Evolutionary conservation across 139 green algal genomes (phyloP).

Genomic region (Micromonas commoda): DNA sequence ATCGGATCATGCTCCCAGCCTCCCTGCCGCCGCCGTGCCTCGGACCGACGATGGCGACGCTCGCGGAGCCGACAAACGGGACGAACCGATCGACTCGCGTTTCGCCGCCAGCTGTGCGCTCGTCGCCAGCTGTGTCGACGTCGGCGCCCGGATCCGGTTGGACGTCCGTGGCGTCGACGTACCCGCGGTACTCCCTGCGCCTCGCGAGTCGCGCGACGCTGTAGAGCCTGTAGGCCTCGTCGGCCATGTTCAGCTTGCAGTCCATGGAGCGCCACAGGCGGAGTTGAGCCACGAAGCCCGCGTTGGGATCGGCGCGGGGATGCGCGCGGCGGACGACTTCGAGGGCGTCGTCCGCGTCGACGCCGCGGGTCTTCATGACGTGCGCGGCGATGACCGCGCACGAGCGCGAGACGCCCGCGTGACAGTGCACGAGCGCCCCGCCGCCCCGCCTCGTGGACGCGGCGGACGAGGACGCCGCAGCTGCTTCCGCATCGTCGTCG

Average conservation of each 20-base stretch:
- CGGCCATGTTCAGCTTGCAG: neutral
- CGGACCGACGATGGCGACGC: neutral
- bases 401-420: slow-evolving; percentile 24
- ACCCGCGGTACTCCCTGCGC: neutral
- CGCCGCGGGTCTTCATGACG: neutral
- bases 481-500: no score
- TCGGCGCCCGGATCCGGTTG: neutral
- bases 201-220: slow-evolving; percentile 1
- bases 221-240: slow-evolving; percentile 22
- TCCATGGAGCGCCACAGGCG: slow-evolving; percentile 16
- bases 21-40: neutral
- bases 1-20: neutral
- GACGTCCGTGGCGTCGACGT: slow-evolving; percentile 11
- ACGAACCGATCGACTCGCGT: no score
- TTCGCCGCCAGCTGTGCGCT: no score
- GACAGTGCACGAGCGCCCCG: slow-evolving; percentile 28
- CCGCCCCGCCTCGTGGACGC: neutral
- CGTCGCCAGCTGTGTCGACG: neutral
- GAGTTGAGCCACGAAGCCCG: slow-evolving; percentile 22
- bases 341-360: neutral
- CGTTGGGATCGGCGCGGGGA: slow-evolving; percentile 11
- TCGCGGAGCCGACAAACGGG: neutral
- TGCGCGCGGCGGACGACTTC: neutral
- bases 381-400: slow-evolving; percentile 23
- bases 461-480: no score